Evolutionary conservation across 805 yeast genomes (phyloP).

Genomic region (Candida arabinofermentans): DNA sequence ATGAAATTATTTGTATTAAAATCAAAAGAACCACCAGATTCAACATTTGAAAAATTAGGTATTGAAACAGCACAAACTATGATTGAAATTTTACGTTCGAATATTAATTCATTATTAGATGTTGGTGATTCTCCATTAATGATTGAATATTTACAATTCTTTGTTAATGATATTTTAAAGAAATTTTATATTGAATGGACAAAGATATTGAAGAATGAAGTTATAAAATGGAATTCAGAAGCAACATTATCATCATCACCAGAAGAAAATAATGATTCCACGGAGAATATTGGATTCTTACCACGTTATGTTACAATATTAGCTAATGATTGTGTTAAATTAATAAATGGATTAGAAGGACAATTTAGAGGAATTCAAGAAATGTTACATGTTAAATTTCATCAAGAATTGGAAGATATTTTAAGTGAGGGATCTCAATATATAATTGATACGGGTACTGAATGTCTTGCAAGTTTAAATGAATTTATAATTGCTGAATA

Average conservation of each 20-base stretch:
- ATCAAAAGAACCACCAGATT: slow-evolving; percentile 58
- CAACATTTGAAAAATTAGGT: slow-evolving; percentile 23
- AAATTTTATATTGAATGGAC: slow-evolving; percentile 22
- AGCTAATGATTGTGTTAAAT: slow-evolving; percentile 29
- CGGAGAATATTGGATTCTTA: slow-evolving; percentile 23
- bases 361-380: slow-evolving; percentile 18
- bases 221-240: slow-evolving; percentile 14
- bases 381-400: slow-evolving; percentile 21
- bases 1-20: slow-evolving; percentile 58
- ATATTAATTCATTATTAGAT: slow-evolving; percentile 35
- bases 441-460: slow-evolving; percentile 23
- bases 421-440: slow-evolving; percentile 17
- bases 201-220: slow-evolving; percentile 14
- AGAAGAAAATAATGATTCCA: slow-evolving; percentile 3
- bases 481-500: slow-evolving; percentile 24
- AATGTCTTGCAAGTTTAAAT: slow-evolving; percentile 24
- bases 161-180: slow-evolving; percentile 20
- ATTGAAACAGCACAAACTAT: slow-evolving; percentile 26
- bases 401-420: slow-evolving; percentile 18
- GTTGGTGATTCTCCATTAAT: slow-evolving; percentile 29
- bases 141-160: slow-evolving; percentile 21
- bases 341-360: slow-evolving; percentile 27
- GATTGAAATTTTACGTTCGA: slow-evolving; percentile 24
- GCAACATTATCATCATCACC: slow-evolving; percentile 7
- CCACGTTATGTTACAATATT: slow-evolving; percentile 29